Conservation (phyloP, 2,329 filamentous ascomycete genomes). For the Alternaria sp. region DNA sequence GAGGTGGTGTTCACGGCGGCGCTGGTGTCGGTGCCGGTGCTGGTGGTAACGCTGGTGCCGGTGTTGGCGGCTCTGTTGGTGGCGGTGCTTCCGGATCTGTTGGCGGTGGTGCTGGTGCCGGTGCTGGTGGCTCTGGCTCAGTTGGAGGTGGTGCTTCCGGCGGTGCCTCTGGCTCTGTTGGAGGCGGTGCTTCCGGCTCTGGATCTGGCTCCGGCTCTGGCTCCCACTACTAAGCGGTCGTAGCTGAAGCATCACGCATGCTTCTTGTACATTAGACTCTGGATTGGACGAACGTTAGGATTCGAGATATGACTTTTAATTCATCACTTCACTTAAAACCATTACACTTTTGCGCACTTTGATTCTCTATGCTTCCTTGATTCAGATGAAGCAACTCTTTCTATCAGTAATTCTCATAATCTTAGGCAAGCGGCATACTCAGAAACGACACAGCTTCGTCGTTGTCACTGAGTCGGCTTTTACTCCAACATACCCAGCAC, state of each 20-base stretch:
- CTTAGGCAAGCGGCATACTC: no score
- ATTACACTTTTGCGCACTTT: neutral
- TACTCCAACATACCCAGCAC: slow-evolving; percentile 35
- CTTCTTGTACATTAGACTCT: neutral
- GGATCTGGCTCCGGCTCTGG: neutral
- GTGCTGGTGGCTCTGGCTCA: neutral
- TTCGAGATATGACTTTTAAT: neutral
- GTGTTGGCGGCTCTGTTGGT: neutral
- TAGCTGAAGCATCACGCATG: neutral
- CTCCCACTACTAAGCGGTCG: neutral
- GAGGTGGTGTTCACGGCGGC: neutral
- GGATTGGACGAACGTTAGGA: neutral
- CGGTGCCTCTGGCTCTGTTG: neutral
- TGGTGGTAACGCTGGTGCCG: neutral
- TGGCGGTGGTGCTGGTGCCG: neutral
- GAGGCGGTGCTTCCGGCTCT: neutral
- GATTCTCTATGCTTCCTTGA: neutral
- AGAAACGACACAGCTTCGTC: neutral
- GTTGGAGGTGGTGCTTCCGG: neutral
- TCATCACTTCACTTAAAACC: neutral
- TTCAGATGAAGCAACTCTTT: neutral
- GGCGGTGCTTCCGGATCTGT: neutral
- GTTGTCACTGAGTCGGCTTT: neutral
- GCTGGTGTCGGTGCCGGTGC: neutral
- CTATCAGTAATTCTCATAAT: no score